Evolutionary conservation across 2,329 filamentous ascomycete species (phyloP), one percentile per base, ranked within the genome.

Genomic region (Talaromyces albobiverticillius): DNA sequence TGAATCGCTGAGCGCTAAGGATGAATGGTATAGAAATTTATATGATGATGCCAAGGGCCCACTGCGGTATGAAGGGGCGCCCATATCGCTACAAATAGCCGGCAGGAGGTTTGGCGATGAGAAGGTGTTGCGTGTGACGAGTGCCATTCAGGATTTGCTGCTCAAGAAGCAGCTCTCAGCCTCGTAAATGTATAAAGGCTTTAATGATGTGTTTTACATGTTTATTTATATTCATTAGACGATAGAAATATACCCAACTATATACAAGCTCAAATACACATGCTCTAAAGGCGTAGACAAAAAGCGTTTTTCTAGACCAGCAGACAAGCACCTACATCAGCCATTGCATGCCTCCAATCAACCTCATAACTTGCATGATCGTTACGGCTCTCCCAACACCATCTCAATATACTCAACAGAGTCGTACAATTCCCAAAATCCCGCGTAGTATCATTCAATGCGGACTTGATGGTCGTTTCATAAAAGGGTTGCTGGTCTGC

Each of bases 11-110:
- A 79, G 75, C 59, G 72, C 73, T 11, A 64, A 76, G 26, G 79
- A 82, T 56, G 63, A 65, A 52, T 74, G 73, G 32, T 77, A 79
- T 60, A 65, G 74, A 56, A 67, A 74, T 25, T 59, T 79, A 26
- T 82, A 77, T 61, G 71, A 72, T 16, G 51, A 53, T 20, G 31
- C 8, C 5, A 38, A 48, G 7, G 51, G 51, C 18, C 71, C 79
- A 1, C 73, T 76, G 46, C 74, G 68, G 34, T 82, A 78, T 49
- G 50, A 56, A 9, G 43, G 50, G 1, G 50, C 54, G 8, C 54
- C 54, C 16, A 22, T 56, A 3, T 53, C 54, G 14, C 43, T 56
- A 6, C 54, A 56, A 14, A 3, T 56, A 16, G 50, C 47, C 7
- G 49, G 54, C 7, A 56, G 46, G 18, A 48, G 47, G 25, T 36